Evolutionary conservation across 495 filamentous ascomycete genomes (phyloP), one percentile per base, ranked within the genome.

Genomic region (Penicillium tannophilum): DNA sequence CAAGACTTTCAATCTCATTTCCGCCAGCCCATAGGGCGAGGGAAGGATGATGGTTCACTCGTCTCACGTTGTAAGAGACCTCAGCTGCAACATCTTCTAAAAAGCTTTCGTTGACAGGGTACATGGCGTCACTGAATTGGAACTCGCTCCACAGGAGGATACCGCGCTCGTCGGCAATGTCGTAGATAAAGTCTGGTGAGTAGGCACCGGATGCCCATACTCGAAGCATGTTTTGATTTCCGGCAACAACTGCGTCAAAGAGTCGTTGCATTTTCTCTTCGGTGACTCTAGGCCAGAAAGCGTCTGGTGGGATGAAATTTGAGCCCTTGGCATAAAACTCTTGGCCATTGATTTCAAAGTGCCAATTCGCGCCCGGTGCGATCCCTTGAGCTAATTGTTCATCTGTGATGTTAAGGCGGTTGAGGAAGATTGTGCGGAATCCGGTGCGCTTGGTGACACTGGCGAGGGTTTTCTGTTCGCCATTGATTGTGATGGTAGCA

Each of bases 61-160:
- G 73, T 35, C 87, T 78, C 11, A 87, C 84, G 39, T 90, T 82
- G 61, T 88, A 88, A 23, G 78, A 70, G 6, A 85, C 82, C 63
- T 90, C 86, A 12, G 73, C 72, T 0, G 77, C 73, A 28, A 82
- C 78, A 52, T 86, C 87, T 16, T 85, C 83, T 9, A 90, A 66
- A 58, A 87, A 89, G 0, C 67, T 72, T 4, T 73, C 62, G 46
- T 84, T 66, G 0, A 83, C 76, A 0, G 87, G 86, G 60, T 90
- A 90, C 16, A 88, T 63, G 0, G 84, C 79, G 68, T 87, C 85
- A 28, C 83, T 82, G 67, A 87, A 89, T 65, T 88, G 77, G 47
- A 88, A 88, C 52, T 89, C 87, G 50, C 80, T 86, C 86, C 87
- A 90, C 5, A 90, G 74, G 14, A 89, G 70, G 12, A 90, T 79